Evolutionary conservation across 305 asterid genomes (phyloP).

Genomic region (Plantago rigida): DNA sequence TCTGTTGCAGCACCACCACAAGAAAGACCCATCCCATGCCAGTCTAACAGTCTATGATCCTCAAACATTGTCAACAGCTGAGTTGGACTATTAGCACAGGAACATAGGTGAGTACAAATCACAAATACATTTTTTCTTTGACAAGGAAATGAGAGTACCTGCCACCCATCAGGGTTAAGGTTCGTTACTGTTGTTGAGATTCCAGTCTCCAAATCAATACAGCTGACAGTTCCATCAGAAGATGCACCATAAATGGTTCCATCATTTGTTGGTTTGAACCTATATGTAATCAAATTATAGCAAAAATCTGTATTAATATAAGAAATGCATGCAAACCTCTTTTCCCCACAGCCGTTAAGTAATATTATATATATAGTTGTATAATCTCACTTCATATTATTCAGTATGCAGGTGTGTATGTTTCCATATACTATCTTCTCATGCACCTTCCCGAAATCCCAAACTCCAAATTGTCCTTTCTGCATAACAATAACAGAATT

Average conservation of each 20-base stretch:
- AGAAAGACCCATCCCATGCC: no score
- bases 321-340: conserved; percentile 9
- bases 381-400: conserved; percentile 73
- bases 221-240: conserved; percentile 88
- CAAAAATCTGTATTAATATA: conserved; percentile 20
- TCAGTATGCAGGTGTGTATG: conserved; percentile 73
- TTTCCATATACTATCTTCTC: conserved; percentile 76
- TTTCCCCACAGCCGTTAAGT: conserved; percentile 7
- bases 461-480: conserved; percentile 99
- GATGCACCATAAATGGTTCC: conserved; percentile 80
- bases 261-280: conserved; percentile 69
- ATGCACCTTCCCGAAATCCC: conserved; percentile 80
- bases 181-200: conserved; percentile 58
- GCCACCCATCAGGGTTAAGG: conserved; percentile 95
- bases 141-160: conserved; percentile 38
- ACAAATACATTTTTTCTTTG: not conserved
- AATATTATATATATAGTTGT: not conserved
- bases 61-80: no score
- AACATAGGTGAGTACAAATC: not conserved
- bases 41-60: no score
- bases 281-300: conserved; percentile 24
- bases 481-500: conserved; percentile 27
- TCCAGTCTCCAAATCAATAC: conserved; percentile 91
- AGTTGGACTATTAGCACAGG: not conserved
- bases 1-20: no score